Base-by-base conservation (phyloP, 768 basidiomycete species). In the Gloeopeniophorella convolvens region DNA sequence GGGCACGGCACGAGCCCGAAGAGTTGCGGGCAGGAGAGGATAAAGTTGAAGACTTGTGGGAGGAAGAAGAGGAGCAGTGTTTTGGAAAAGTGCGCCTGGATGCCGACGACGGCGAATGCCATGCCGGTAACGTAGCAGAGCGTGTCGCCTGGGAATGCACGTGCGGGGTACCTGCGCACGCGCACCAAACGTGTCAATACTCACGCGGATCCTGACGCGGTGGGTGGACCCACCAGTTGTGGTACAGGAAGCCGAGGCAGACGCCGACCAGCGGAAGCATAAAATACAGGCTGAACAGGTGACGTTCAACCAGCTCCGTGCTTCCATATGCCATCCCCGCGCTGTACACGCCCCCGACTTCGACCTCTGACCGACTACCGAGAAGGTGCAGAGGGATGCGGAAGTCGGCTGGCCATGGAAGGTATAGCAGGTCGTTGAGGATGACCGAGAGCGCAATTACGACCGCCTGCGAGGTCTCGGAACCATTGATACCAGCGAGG, bases 71-170 rank as follows among this genome's bases (percentile, higher is more conserved):
- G 71, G 50, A 97, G 76, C 8, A 99, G 72, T 0, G 96, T 99
- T 69, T 99, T 99, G 45, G 90, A 91, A 67, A 93, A 97, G 66
- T 99, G 96, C 0, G 88, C 92, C 62, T 96, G 90, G 55, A 99
- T 97, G 20, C 92, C 94, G 27, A 95, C 93, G 8, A 96, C 94
- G 1, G 96, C 86, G 65, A 99, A 98, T 4, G 96, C 91, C 96
- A 99, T 99, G 52, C 96, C 96, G 0, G 92, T 82, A 33, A 97
- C 83, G 70, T 99, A 99, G 67, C 96, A 99, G 26, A 99, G 76
- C 3, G 96, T 99, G 65, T 99, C 96, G 3, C 96, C 96, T 0
- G 93, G 89, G 63, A 98, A 99, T 0, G 80, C 91, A 18, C 86
- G 78, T 9, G 96, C 93, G 5, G 96, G 96, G 65, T 95, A 98